Evolutionary conservation across 495 filamentous ascomycete species (phyloP).

Genomic region (Pyrenula aspistea): DNA sequence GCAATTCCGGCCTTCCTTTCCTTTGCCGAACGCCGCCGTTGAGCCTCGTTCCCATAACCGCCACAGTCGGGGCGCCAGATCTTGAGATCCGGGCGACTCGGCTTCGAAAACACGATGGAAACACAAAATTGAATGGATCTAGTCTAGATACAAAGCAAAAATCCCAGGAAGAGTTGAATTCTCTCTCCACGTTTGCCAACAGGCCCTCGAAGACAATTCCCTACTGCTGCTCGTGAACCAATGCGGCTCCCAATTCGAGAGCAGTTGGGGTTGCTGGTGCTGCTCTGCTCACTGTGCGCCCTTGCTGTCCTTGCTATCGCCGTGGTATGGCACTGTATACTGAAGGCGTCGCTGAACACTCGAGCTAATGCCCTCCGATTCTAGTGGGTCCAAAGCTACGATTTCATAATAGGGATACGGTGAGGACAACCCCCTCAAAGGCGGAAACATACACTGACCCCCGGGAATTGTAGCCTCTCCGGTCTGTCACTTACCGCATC

Average conservation of each 20-base stretch:
- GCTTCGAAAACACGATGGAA: no score
- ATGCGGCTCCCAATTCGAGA: conserved; percentile 79
- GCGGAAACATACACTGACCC: conserved; percentile 1
- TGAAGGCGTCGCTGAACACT: not conserved
- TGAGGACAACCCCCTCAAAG: conserved; percentile 15
- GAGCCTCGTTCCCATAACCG: no score
- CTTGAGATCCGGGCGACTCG: no score
- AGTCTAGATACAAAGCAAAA: no score
- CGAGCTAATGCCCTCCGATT: conserved; percentile 15
- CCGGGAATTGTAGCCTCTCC: conserved; percentile 20
- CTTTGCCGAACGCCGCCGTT: no score
- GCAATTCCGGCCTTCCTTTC: no score
- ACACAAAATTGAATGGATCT: no score
- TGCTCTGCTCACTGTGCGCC: conserved; percentile 54
- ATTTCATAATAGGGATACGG: conserved; percentile 56
- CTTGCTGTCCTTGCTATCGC: conserved; percentile 54
- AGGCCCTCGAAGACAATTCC: not conserved
- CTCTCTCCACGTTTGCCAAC: not conserved
- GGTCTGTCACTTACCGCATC: conserved; percentile 67
- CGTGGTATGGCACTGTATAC: conserved; percentile 30
- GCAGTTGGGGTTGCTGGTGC: conserved; percentile 65
- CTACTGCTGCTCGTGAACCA: not conserved
- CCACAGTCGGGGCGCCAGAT: no score
- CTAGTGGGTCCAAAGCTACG: conserved; percentile 61
- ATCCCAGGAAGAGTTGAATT: not conserved